Evolutionary conservation across 202 grass and related monocot species (phyloP), one percentile per base, ranked within the genome.

Genomic region (Zoysia matrella): DNA sequence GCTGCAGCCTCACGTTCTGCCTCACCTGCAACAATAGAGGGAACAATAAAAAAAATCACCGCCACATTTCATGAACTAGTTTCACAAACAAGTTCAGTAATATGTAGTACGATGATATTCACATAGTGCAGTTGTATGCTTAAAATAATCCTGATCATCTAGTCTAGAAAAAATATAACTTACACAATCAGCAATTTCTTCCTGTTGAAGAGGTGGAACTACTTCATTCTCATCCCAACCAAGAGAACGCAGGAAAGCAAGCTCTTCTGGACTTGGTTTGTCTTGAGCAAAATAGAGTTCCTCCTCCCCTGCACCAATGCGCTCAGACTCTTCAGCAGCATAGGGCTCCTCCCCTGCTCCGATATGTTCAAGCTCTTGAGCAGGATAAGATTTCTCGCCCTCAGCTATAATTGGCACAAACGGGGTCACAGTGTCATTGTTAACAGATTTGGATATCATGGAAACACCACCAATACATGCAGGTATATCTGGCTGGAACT

Each of bases 101-200:
- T 75, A 22, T 51, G 15, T 52, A 1, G 12, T 64, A 57, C 40
- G 54, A 63, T 43, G 57, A 55, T 60, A 52, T 52, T 12, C 10
- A 72, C 22, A 78, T n/a, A 48, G 47, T 12, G 11, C 46, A 52
- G 11, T 36, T 36, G 51, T 58, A 49, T 46, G 71, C n/a, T 54
- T 39, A 79, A 16, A 8, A 62, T 42, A 63, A 68, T 61, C 18
- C 52, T 52, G 13, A 47, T 43, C 44, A 7, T 8, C 4, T 60
- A 73, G 60, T 67, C 14, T 55, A 55, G 60, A 36, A 14, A 47
- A 41, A 83, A 90, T 40, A 73, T 52, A 66, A 70, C 89, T 85
- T 78, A 91, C 89, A 85, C 77, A 91, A 75, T 78, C 89, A 22
- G 82, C 85, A 54, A 91, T 91, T 69, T 91, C 89, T 80, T 91